Percentiles rank a stretch among this genome's conserved stretches.
phyloP scores from a whole-genome alignment of 2,329 filamentous ascomycete species.

The Dothideomycetidae sp. region DNA sequence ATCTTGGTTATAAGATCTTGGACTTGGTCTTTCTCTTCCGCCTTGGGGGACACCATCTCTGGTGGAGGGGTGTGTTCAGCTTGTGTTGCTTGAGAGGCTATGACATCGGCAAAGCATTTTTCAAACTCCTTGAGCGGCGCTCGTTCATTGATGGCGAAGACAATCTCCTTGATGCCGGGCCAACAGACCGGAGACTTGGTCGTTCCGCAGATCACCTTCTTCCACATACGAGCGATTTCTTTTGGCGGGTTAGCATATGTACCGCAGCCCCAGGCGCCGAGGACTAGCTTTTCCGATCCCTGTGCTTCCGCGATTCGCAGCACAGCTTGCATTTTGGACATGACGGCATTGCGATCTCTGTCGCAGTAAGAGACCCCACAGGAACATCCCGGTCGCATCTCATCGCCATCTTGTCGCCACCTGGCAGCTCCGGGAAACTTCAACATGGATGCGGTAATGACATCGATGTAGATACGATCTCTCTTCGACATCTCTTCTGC shows the following conservation, averaged over 20 bases:
- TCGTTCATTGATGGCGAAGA: constrained; percentile 44
- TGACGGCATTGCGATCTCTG: constrained; percentile 36
- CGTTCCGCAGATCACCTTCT: constrained; percentile 27
- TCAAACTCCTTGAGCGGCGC: constrained; percentile 41
- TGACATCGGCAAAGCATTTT: constrained; percentile 29
- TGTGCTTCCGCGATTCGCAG: constrained; percentile 37
- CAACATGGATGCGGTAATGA: constrained; percentile 44
- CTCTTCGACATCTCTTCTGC: constrained; percentile 29
- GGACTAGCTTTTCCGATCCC: constrained; percentile 36
- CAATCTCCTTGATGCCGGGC: constrained; percentile 36
- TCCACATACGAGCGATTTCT: constrained; percentile 45
- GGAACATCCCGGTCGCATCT: constrained; percentile 16
- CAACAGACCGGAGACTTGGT: constrained; percentile 23
- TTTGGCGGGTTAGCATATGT: constrained; percentile 47
- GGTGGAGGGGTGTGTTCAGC: constrained; percentile 12
- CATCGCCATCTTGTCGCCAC: constrained; percentile 7
- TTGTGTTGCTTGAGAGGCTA: constrained; percentile 10
- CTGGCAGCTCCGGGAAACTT: constrained; percentile 33
- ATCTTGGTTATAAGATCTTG: constrained; percentile 19
- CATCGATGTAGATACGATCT: constrained; percentile 46
- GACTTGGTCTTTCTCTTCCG: constrained; percentile 9
- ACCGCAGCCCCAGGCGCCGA: constrained; percentile 53
- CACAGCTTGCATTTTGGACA: constrained; percentile 44
- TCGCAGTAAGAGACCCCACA: constrained; percentile 30
- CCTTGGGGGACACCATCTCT: constrained; percentile 5